These are phyloP conservation scores for Silene conica DNA, from an alignment of 148 eudicot genomes.

Conservation along the genomic window DNA sequence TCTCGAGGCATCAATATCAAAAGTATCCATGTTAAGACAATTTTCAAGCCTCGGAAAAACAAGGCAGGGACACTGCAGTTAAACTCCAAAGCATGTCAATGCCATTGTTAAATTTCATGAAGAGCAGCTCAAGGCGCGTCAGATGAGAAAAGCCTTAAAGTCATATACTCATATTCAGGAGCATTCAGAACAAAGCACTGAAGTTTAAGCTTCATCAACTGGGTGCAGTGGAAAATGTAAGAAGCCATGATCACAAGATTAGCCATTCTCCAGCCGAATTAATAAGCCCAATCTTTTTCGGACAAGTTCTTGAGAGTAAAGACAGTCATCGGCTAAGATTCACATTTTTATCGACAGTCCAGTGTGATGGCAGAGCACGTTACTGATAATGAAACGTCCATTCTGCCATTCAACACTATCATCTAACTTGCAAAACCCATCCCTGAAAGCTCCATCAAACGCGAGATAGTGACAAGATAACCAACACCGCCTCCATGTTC, in stretches of 20 bases:
- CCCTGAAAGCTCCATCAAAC: neutral
- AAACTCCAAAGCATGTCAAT: neutral
- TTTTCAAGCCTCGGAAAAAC: neutral
- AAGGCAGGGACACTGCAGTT: neutral
- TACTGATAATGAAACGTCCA: neutral
- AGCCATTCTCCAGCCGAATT: neutral
- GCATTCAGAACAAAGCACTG: neutral
- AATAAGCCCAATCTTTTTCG: neutral
- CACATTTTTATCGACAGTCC: neutral
- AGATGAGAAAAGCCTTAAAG: neutral
- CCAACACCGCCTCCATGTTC: neutral
- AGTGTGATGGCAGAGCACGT: neutral
- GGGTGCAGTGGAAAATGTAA: neutral
- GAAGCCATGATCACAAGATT: neutral
- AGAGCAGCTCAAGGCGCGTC: neutral
- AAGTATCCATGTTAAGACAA: neutral
- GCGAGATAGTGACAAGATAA: neutral
- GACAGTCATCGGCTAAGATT: constrained; percentile 4
- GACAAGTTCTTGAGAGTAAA: neutral
- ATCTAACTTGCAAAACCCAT: neutral
- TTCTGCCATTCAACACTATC: neutral
- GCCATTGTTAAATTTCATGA: neutral
- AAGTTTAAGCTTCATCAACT: constrained; percentile 4
- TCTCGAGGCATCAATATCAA: neutral
- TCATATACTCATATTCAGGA: neutral